Evolutionary conservation across 345 rosid genomes (phyloP).

Genomic region (Mallotus nudiflorus): DNA sequence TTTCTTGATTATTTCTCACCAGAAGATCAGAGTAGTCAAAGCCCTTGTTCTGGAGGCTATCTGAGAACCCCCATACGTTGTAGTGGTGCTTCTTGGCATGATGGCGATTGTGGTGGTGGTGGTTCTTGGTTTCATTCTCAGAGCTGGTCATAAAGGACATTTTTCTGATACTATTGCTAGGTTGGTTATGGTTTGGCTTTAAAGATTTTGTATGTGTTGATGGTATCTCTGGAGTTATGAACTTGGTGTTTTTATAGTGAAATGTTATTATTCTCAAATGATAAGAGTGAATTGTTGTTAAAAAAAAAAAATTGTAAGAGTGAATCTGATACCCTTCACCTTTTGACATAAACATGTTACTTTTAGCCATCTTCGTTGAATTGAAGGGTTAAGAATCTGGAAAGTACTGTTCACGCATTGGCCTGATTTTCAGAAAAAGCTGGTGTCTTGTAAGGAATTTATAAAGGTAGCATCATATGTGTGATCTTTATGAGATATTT

Average conservation of each 20-base stretch:
- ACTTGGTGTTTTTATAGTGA: slow-evolving; percentile 24
- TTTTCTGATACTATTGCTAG: neutral
- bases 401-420: slow-evolving; percentile 4
- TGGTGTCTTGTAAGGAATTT: slow-evolving; percentile 10
- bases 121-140: neutral
- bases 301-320: slow-evolving; percentile 26
- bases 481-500: neutral
- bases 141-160: slow-evolving; percentile 19
- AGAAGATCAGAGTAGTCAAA: slow-evolving; percentile 6
- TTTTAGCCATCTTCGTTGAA: slow-evolving; percentile 5
- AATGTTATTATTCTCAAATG: slow-evolving; percentile 16
- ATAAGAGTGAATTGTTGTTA: slow-evolving; percentile 36
- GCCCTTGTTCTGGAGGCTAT: neutral
- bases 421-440: neutral
- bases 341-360: slow-evolving; percentile 6
- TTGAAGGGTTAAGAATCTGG: neutral
- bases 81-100: slow-evolving; percentile 3
- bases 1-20: slow-evolving; percentile 1
- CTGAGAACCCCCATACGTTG: slow-evolving; percentile 12
- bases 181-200: neutral
- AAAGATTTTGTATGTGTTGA: neutral
- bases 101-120: slow-evolving; percentile 4
- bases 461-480: neutral
- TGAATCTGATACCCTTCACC: slow-evolving; percentile 38
- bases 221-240: neutral